phyloP scores from a whole-genome alignment of 2,329 filamentous ascomycete species.

The Aschersonia sp. region DNA sequence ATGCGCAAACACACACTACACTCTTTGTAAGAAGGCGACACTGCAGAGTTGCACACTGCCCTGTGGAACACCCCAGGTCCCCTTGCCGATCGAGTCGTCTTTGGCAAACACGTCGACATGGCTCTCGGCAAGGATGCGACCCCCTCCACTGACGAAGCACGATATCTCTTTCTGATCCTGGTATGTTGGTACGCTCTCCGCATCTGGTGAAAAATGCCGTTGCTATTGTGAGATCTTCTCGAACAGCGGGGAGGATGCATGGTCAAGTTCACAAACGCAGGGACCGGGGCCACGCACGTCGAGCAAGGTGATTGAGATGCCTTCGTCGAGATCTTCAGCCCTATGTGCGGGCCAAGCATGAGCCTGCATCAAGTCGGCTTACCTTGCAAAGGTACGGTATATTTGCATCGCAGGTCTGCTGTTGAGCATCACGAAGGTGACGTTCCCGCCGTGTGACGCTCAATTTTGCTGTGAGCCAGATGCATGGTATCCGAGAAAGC shows the following conservation, averaged over 20 bases:
- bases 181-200: conserved; percentile 1
- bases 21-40: neutral
- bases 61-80: neutral
- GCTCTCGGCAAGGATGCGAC: neutral
- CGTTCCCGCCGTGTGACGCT: neutral
- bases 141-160: neutral
- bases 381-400: neutral
- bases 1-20: neutral
- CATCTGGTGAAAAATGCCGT: neutral
- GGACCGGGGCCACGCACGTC: conserved; percentile 3
- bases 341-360: conserved; percentile 5
- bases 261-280: neutral
- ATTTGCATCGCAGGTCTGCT: conserved; percentile 1
- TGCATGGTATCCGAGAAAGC: neutral
- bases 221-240: conserved; percentile 3
- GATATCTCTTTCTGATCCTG: conserved; percentile 1
- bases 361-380: conserved; percentile 3
- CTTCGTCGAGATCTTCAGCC: conserved; percentile 4
- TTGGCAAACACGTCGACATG: neutral
- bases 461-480: neutral
- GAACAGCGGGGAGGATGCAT: conserved; percentile 2
- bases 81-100: neutral
- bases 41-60: neutral
- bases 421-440: neutral
- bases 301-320: conserved; percentile 4